These are phyloP conservation scores for Sugiyamaella pinicola DNA, from an alignment of 1,139 yeast species.

Conservation along the genomic window DNA sequence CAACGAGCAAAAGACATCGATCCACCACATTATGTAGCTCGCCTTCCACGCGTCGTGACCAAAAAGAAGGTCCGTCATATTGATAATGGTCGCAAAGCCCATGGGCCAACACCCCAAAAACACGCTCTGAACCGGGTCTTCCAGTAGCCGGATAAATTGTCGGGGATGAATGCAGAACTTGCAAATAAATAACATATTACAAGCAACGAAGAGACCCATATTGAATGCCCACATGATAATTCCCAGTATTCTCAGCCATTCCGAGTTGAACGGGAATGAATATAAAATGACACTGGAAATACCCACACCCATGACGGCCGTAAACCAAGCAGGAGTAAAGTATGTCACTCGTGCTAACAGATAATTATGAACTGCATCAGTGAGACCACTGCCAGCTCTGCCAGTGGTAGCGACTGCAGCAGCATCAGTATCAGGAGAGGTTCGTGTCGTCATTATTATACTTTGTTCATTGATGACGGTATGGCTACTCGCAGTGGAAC, in stretches of 20 bases:
- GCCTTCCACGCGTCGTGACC: conserved; percentile 38
- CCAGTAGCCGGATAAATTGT: conserved; percentile 45
- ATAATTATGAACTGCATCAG: not conserved
- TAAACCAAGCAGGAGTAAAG: conserved; percentile 51
- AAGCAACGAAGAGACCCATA: conserved; percentile 50
- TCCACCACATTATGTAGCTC: conserved; percentile 68
- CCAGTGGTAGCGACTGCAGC: not conserved
- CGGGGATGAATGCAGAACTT: conserved; percentile 46
- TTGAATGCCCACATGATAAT: conserved; percentile 60
- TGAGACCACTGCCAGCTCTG: not conserved
- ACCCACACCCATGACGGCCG: conserved; percentile 84
- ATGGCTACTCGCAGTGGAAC: not conserved
- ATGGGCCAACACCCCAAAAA: conserved; percentile 78
- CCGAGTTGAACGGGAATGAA: conserved; percentile 63
- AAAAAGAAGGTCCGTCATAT: conserved; percentile 49
- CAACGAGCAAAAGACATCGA: conserved; percentile 55
- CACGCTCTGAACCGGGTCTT: conserved; percentile 54
- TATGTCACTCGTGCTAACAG: not conserved
- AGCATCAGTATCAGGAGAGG: not conserved
- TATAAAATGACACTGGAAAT: conserved; percentile 63
- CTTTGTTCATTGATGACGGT: not conserved
- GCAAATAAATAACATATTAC: conserved; percentile 46
- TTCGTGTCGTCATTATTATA: not conserved
- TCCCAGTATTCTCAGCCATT: conserved; percentile 62
- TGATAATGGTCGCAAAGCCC: conserved; percentile 71